Evolutionary conservation across 2,329 filamentous ascomycete genomes (phyloP).

Genomic region (Calonectria naviculata): DNA sequence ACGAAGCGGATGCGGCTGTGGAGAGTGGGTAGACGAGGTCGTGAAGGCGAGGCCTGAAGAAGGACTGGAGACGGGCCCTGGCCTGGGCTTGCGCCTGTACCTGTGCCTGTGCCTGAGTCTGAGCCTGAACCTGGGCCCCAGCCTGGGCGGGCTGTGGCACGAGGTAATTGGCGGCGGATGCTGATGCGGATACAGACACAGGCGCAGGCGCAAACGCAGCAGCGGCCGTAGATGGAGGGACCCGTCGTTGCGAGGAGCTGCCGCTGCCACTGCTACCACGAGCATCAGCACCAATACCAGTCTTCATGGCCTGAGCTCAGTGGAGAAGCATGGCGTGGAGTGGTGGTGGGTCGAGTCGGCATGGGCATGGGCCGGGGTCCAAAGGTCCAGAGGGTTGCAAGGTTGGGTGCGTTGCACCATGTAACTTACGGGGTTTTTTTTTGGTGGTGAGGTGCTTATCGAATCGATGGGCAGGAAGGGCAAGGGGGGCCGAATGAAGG

Average conservation of each 20-base stretch:
- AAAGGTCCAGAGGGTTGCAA: conserved; percentile 1
- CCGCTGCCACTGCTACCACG: conserved; percentile 26
- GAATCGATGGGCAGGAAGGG: neutral
- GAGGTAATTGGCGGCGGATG: conserved; percentile 36
- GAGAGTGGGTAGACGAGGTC: conserved; percentile 27
- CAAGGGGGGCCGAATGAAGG: neutral
- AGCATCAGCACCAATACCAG: conserved; percentile 11
- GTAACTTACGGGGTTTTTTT: conserved; percentile 1
- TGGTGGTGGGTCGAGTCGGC: conserved; percentile 33
- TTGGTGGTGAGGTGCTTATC: conserved; percentile 12
- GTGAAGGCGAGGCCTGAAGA: conserved; percentile 33
- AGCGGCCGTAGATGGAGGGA: conserved; percentile 17
- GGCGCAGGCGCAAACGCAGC: conserved; percentile 1
- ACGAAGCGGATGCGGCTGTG: conserved; percentile 27
- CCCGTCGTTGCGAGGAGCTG: conserved; percentile 33
- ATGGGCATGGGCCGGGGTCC: conserved; percentile 33
- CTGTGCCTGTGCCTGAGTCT: conserved; percentile 26
- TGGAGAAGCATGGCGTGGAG: conserved; percentile 42
- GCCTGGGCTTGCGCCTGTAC: conserved; percentile 28
- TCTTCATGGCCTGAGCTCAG: conserved; percentile 40
- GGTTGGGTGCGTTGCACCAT: neutral
- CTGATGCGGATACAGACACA: conserved; percentile 6
- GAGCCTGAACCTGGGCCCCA: conserved; percentile 17
- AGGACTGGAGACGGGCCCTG: conserved; percentile 34
- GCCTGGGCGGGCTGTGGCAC: conserved; percentile 30